Evolutionary conservation across 306 rosid genomes (phyloP).

Genomic region (Rosa persica): DNA sequence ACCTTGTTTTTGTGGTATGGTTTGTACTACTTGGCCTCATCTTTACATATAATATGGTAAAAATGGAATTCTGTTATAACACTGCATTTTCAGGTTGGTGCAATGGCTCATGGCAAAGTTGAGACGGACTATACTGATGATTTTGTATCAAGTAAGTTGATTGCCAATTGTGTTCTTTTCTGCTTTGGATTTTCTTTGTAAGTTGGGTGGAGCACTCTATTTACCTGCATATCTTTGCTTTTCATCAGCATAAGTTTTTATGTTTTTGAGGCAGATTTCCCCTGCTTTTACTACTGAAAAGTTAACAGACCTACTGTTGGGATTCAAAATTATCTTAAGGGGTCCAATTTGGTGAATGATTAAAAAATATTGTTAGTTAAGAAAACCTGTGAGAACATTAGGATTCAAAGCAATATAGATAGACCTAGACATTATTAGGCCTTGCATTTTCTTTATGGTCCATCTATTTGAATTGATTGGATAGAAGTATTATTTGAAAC

Average conservation of each 20-base stretch:
- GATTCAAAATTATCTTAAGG: neutral
- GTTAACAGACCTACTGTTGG: neutral
- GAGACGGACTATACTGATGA: slow-evolving; percentile 75
- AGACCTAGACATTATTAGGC: neutral
- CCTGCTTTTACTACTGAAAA: neutral
- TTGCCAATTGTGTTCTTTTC: neutral
- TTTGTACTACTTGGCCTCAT: neutral
- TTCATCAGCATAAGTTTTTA: neutral
- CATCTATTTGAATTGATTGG: neutral
- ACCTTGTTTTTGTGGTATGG: slow-evolving; percentile 86
- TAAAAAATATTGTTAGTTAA: neutral
- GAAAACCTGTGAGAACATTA: neutral
- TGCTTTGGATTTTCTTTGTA: neutral
- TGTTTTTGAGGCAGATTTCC: neutral
- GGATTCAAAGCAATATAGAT: neutral
- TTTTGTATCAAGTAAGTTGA: slow-evolving; percentile 62
- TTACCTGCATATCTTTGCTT: neutral
- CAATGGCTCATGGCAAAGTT: slow-evolving; percentile 87
- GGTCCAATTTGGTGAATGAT: neutral
- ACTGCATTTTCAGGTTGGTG: slow-evolving; percentile 64
- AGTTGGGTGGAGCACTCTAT: neutral
- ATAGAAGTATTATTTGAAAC: neutral
- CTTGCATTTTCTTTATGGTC: neutral
- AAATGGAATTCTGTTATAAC: neutral
- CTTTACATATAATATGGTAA: neutral